These are phyloP conservation scores for Lactarius deliciosus DNA, from an alignment of 768 basidiomycete species.

Conservation along the genomic window DNA sequence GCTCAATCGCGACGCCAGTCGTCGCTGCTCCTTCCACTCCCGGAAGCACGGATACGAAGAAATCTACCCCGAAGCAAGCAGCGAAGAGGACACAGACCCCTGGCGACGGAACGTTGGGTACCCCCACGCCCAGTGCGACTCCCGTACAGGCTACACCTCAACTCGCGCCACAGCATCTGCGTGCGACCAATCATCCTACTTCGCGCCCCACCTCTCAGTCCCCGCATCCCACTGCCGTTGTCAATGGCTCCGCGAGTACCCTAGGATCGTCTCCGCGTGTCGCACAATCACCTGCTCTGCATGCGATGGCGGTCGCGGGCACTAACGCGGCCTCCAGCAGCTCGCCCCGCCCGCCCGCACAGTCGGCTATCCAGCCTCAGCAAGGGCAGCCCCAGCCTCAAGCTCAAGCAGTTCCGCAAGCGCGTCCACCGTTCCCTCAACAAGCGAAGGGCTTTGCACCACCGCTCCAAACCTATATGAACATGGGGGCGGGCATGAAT, in stretches of 20 bases:
- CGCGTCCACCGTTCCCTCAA: slow-evolving; percentile 9
- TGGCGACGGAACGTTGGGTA: slow-evolving; percentile 21
- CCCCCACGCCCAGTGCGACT: slow-evolving; percentile 33
- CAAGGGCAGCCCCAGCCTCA: slow-evolving; percentile 39
- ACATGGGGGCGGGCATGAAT: background rate
- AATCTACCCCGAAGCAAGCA: slow-evolving; percentile 24
- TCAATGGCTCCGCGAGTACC: slow-evolving; percentile 31
- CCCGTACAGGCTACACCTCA: slow-evolving; percentile 32
- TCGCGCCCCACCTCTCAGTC: slow-evolving; percentile 37
- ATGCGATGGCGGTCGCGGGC: slow-evolving; percentile 38
- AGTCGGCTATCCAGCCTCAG: slow-evolving; percentile 38
- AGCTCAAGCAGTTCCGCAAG: slow-evolving; percentile 9
- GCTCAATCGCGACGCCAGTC: slow-evolving; percentile 24
- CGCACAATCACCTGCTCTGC: slow-evolving; percentile 32
- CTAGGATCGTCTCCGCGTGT: slow-evolving; percentile 13
- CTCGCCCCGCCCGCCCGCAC: slow-evolving; percentile 32
- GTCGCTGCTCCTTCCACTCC: slow-evolving; percentile 20
- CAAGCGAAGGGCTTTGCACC: slow-evolving; percentile 10
- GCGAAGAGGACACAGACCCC: slow-evolving; percentile 25
- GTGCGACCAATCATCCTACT: slow-evolving; percentile 37
- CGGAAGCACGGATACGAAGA: slow-evolving; percentile 24
- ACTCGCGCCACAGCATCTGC: slow-evolving; percentile 30
- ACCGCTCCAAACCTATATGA: slow-evolving; percentile 1
- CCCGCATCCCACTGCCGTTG: slow-evolving; percentile 33
- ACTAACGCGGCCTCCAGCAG: slow-evolving; percentile 35